These are phyloP conservation scores for Oryza longistaminata DNA, from an alignment of 176 grass and related monocot genomes.

Conservation along the genomic window DNA sequence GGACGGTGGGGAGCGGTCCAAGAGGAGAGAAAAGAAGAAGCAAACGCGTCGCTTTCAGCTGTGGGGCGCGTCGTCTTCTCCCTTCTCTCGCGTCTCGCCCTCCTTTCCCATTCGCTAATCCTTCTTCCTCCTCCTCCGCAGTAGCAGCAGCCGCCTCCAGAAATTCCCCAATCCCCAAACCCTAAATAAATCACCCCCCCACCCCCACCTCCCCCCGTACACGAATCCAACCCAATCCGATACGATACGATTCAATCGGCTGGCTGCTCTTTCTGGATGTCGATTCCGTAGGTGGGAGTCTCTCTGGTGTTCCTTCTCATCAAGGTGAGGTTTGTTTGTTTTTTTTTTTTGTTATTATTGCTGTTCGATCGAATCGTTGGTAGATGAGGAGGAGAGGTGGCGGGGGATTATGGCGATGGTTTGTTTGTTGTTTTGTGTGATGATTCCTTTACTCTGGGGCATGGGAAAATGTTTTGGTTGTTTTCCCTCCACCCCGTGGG, in stretches of 20 bases:
- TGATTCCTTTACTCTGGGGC: not conserved
- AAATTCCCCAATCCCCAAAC: slow-evolving; percentile 50
- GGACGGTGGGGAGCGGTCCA: not conserved
- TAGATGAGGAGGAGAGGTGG: not conserved
- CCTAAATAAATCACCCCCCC: slow-evolving; percentile 56
- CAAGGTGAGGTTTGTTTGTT: slow-evolving; percentile 22
- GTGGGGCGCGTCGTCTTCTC: not conserved
- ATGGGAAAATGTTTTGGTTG: not conserved
- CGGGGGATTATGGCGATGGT: not conserved
- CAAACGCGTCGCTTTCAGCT: slow-evolving; percentile 39
- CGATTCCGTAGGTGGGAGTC: slow-evolving; percentile 16
- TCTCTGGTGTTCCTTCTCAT: not conserved
- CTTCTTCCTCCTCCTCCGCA: not conserved
- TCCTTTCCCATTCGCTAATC: slow-evolving; percentile 22
- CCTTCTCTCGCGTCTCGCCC: not conserved
- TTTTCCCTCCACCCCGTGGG: not conserved
- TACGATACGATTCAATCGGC: not conserved
- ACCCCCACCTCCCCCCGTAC: not conserved
- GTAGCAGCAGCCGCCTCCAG: slow-evolving; percentile 29
- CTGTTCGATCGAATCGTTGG: slow-evolving; percentile 5
- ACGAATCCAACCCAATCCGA: not conserved
- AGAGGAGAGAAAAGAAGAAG: not conserved
- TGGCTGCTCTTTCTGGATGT: not conserved
- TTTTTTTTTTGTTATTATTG: not conserved
- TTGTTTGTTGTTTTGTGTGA: not conserved